These are phyloP conservation scores for Ambrosiella xylebori DNA, from an alignment of 2,329 filamentous ascomycete species.

Conservation along the genomic window DNA sequence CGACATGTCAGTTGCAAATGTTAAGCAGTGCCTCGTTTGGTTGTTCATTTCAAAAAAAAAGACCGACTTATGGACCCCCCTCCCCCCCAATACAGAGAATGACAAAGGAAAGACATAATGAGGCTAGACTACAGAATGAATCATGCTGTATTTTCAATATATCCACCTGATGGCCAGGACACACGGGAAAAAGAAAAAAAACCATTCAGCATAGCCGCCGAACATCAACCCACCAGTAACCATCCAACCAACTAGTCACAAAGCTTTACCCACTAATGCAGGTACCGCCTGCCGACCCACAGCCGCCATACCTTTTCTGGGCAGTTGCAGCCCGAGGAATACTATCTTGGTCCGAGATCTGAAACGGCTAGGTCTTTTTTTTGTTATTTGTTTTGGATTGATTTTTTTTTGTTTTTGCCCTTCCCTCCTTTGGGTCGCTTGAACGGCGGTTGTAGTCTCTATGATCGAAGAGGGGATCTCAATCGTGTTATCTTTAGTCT, in stretches of 20 bases:
- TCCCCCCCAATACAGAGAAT: no score
- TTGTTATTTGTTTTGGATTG: neutral
- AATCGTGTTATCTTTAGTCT: no score
- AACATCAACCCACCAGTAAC: neutral
- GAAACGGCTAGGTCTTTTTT: constrained; percentile 5
- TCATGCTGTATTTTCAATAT: neutral
- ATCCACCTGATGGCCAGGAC: neutral
- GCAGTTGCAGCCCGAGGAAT: constrained; percentile 7
- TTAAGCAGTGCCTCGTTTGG: neutral
- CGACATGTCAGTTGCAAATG: neutral
- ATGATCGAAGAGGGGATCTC: neutral
- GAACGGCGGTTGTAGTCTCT: no score
- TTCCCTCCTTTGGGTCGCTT: neutral
- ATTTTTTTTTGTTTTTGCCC: neutral
- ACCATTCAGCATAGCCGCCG: neutral
- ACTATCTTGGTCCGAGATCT: constrained; percentile 5
- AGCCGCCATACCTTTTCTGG: constrained; percentile 1
- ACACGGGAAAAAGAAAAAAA: neutral
- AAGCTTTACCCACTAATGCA: constrained; percentile 6
- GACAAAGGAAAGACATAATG: no score
- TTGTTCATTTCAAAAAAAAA: no score
- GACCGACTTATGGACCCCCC: no score
- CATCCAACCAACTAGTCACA: neutral
- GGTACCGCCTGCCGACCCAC: constrained; percentile 1
- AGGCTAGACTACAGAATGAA: no score